Evolutionary conservation across 352 stramenopile genomes (phyloP).

Genomic region (Pythium rhizo-oryzae): DNA sequence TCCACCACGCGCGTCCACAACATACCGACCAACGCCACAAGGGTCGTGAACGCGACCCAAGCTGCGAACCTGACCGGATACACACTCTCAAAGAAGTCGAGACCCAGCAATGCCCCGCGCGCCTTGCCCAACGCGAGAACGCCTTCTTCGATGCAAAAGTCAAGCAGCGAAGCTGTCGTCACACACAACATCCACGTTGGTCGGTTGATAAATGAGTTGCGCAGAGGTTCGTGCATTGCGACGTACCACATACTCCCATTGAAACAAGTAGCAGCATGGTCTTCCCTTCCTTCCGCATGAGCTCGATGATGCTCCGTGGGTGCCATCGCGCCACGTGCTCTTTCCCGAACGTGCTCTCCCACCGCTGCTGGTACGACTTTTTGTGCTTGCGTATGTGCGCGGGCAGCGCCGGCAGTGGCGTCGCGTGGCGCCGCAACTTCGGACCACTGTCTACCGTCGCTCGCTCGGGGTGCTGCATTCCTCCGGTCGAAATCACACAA

Average conservation of each 20-base stretch:
- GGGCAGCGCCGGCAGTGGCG: slow-evolving; percentile 7
- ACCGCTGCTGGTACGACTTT: slow-evolving; percentile 48
- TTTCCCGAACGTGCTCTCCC: slow-evolving; percentile 44
- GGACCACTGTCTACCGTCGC: neutral
- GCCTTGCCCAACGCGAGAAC: slow-evolving; percentile 28
- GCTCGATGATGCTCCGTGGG: slow-evolving; percentile 36
- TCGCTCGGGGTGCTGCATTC: neutral
- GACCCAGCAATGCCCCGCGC: slow-evolving; percentile 24
- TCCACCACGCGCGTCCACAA: slow-evolving; percentile 52
- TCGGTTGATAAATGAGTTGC: too few species aligned
- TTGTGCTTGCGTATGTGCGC: slow-evolving; percentile 34
- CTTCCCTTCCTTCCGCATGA: slow-evolving; percentile 57
- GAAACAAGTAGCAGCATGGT: slow-evolving; percentile 51
- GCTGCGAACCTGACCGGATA: slow-evolving; percentile 28
- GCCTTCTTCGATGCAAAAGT: slow-evolving; percentile 47
- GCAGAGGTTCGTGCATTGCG: neutral
- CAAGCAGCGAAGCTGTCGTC: slow-evolving; percentile 49
- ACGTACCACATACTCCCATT: slow-evolving; percentile 55
- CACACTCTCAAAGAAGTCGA: slow-evolving; percentile 22
- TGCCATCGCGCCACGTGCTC: slow-evolving; percentile 36
- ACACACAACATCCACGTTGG: too few species aligned
- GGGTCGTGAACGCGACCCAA: slow-evolving; percentile 43
- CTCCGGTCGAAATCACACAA: neutral
- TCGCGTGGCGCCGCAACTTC: slow-evolving; percentile 21
- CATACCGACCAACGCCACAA: slow-evolving; percentile 38